phyloP scores from a whole-genome alignment of 768 basidiomycete genomes.

The Suillus weaverae region DNA sequence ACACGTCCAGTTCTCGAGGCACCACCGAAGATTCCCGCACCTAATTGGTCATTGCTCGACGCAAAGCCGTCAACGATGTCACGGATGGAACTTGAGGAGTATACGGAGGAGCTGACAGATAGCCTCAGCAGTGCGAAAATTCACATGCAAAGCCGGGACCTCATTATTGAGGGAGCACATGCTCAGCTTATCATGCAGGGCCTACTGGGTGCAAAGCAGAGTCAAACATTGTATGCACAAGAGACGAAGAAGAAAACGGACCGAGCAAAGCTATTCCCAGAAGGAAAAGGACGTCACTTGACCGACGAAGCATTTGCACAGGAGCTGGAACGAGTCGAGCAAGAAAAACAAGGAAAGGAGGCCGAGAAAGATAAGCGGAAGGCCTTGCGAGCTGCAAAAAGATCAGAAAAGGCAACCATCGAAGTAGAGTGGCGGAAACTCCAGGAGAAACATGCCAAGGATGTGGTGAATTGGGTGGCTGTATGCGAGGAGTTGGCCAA shows the following conservation, averaged over 20 bases:
- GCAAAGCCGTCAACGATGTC: too few relatives aligned
- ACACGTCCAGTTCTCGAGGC: slow-evolving; percentile 14
- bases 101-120: too few relatives aligned
- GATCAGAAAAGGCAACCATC: too few relatives aligned
- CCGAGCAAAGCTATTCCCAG: background rate
- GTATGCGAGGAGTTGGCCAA: too few relatives aligned
- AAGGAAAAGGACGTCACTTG: background rate
- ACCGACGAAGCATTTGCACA: background rate
- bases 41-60: slow-evolving; percentile 9
- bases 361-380: background rate
- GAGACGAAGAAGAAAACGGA: background rate
- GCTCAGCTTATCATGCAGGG: background rate
- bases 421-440: too few relatives aligned
- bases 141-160: too few relatives aligned
- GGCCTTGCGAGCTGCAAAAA: background rate
- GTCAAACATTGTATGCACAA: background rate
- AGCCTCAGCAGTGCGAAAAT: too few relatives aligned
- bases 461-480: too few relatives aligned
- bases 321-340: background rate
- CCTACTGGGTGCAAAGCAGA: background rate
- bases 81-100: too few relatives aligned
- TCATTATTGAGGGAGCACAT: too few relatives aligned
- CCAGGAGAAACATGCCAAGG: too few relatives aligned
- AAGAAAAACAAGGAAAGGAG: background rate
- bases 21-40: slow-evolving; percentile 9